Base-by-base conservation (phyloP, 225 moss, liverwort and hornwort species). In the Marchantia polymorpha region DNA sequence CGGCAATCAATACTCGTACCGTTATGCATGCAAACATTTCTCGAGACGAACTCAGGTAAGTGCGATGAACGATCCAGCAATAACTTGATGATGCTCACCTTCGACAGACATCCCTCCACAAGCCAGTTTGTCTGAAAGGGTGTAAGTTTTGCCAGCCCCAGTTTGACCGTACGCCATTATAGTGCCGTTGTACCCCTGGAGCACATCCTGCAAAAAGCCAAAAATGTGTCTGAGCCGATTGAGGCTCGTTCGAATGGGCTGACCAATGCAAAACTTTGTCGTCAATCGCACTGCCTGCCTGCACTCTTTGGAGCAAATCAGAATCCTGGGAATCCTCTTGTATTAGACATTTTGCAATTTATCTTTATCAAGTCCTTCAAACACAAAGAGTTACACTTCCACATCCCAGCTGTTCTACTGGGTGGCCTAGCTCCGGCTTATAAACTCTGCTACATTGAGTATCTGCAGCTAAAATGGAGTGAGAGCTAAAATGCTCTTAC, bases 161-260 rank as follows among this genome's bases (percentile, higher is more conserved):
- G 95, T 95, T 47, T 95, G 95, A 60, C 93, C 95, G 31, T 95
- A 95, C 0, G 92, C 95, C 93, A 95, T 91, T 19, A 95, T 89
- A 19, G 93, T 93, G 58, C 93, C 93, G 72, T 95, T 93, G 76
- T 95, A 95, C 54, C 95, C 95, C 77, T 95, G 82, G 53, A 95
- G 78, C 54, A 95, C 95, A 84, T 92, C 94, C 94, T 94, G 84
- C 8, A 75, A 72, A 22, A 75, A 19, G 56, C 72, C 25, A 10
- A 61, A 16, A 50, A 20, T 7, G 59, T 15, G 13, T 64, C 8
- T 78, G 17, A 14, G 11, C 13, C 14, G 46, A 26, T 31, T 69
- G 12, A 69, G 68, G 46, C 14, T 27, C 27, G 7, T 29, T 26
- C 66, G 39, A 69, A 69, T 0, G 20, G 39, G 39, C 29, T 69